Evolutionary conservation across 495 filamentous ascomycete genomes (phyloP).

Genomic region (Corynascus novoguineensis): DNA sequence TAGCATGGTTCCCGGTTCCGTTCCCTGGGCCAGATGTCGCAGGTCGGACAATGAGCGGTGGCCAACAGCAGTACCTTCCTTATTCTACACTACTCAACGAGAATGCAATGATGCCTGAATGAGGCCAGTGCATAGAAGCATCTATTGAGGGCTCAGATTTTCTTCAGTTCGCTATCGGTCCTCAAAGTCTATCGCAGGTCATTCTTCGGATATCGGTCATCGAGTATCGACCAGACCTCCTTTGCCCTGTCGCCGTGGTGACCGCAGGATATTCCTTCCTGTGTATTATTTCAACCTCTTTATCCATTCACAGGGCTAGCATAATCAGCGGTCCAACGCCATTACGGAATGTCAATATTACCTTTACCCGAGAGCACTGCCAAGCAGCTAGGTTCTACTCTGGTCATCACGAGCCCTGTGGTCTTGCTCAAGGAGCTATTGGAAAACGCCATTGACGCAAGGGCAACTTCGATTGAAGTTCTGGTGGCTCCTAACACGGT

Average conservation of each 20-base stretch:
- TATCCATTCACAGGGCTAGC: too few relatives aligned
- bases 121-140: too few relatives aligned
- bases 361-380: conserved; percentile 59
- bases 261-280: neutral
- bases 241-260: neutral
- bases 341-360: conserved; percentile 30
- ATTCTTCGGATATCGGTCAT: neutral
- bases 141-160: too few relatives aligned
- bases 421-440: conserved; percentile 85
- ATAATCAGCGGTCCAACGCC: too few relatives aligned
- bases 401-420: conserved; percentile 65
- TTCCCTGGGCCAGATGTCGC: too few relatives aligned
- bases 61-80: too few relatives aligned
- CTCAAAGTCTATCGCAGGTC: too few relatives aligned
- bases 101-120: too few relatives aligned
- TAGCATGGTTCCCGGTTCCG: too few relatives aligned
- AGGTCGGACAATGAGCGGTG: too few relatives aligned
- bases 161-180: too few relatives aligned
- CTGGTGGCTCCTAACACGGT: conserved; percentile 71
- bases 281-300: neutral
- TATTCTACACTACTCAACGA: too few relatives aligned
- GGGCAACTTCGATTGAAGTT: conserved; percentile 65
- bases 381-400: conserved; percentile 64
- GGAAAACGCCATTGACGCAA: conserved; percentile 86
- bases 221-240: neutral